phyloP scores from a whole-genome alignment of 2,329 filamentous ascomycete species.

The Pseudocercospora cruenta region DNA sequence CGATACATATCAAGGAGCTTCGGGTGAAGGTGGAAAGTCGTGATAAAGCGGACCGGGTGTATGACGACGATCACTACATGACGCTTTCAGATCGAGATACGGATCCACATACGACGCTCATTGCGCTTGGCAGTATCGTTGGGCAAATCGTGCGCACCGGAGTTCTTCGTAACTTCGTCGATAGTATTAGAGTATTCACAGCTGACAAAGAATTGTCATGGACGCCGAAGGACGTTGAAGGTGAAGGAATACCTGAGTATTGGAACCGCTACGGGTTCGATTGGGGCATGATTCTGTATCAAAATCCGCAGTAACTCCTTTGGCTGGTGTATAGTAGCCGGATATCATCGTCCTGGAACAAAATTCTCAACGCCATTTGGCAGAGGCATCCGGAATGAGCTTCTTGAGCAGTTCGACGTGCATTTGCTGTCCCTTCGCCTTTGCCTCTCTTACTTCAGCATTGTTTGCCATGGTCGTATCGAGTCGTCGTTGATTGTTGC shows the following conservation, averaged over 20 bases:
- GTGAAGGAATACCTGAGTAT: conserved; percentile 22
- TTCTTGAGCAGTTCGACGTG: conserved; percentile 38
- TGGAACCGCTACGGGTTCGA: conserved; percentile 31
- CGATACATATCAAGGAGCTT: conserved; percentile 25
- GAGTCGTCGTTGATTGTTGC: conserved; percentile 42
- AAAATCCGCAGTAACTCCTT: not conserved
- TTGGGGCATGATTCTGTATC: conserved; percentile 21
- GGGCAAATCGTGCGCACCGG: conserved; percentile 22
- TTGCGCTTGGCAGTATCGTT: conserved; percentile 24
- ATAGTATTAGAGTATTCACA: conserved; percentile 19
- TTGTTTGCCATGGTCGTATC: conserved; percentile 43
- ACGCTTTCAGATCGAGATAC: conserved; percentile 21
- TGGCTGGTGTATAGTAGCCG: not conserved
- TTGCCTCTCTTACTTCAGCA: conserved; percentile 36
- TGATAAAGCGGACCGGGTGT: conserved; percentile 11
- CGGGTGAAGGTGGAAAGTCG: conserved; percentile 21
- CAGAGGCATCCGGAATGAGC: conserved; percentile 40
- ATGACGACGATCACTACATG: conserved; percentile 19
- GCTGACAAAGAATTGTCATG: conserved; percentile 17
- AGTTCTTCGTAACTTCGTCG: conserved; percentile 23
- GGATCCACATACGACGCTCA: conserved; percentile 21
- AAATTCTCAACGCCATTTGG: conserved; percentile 38
- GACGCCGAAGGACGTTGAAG: conserved; percentile 15
- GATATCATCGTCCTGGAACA: not conserved
- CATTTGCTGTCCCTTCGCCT: conserved; percentile 38